Base-by-base conservation (phyloP, 2,329 filamentous ascomycete genomes). In the Penicillium sp. region DNA sequence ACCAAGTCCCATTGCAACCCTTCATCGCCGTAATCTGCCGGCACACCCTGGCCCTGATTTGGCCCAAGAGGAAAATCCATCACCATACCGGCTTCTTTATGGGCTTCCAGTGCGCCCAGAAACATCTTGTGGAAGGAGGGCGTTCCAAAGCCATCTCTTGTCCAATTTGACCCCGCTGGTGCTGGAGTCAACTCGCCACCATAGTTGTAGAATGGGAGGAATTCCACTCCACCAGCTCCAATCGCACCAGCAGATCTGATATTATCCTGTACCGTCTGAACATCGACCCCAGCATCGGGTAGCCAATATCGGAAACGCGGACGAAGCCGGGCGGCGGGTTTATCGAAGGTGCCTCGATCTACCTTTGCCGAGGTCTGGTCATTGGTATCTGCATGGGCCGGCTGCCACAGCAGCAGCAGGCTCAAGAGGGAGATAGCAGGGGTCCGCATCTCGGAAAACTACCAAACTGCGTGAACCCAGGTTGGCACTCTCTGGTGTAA, bases 31-130 rank as follows among this genome's bases (percentile, higher is more conserved):
- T 60, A 55, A 1, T 66, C 61, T 0, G 76, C 73, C 1, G 80
- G 81, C 3, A 81, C 78, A 14, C 81, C 81, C 47, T 77, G 73
- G 4, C 81, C 82, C 63, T 81, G 77, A 59, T 80, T 81, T 0
- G 81, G 76, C 0, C 81, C 81, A 1, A 83, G 50, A 0, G 77
- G 70, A 62, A 81, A 79, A 60, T 83, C 81, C 64, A 83, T 73
- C 4, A 77, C 55, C 10, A 82, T 46, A 0, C 69, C 75, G 18
- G 72, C 58, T 0, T 79, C 74, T 16, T 73, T 67, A 11, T 68
- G 63, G 1, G 77, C 75, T 54, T 75, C 55, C 13, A 76, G 52
- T 6, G 69, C 60, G 9, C 61, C 61, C 19, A 67, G 57, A 50
- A 72, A 74, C 27, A 72, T 54, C 19, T 66, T 60, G 14, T 66